phyloP scores from a whole-genome alignment of 805 yeast species.

The Saccharomyces mikatae region DNA sequence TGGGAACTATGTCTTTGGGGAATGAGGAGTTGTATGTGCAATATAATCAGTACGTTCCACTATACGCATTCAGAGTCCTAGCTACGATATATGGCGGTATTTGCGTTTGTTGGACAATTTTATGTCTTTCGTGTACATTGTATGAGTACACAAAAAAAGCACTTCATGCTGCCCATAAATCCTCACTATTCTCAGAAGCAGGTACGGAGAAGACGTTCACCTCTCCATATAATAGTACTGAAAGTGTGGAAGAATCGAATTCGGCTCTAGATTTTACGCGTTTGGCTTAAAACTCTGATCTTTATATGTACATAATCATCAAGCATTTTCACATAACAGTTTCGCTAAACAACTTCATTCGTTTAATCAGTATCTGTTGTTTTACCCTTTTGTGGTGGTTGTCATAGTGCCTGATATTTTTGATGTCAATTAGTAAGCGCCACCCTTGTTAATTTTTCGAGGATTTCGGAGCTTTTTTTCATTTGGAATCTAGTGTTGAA shows the following conservation, averaged over 20 bases:
- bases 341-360: neutral
- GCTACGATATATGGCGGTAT: slow-evolving; percentile 52
- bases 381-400: neutral
- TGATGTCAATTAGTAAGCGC: neutral
- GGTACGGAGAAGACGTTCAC: neutral
- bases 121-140: slow-evolving; percentile 30
- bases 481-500: neutral
- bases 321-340: neutral
- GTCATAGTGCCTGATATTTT: neutral
- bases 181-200: neutral
- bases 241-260: neutral
- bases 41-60: slow-evolving; percentile 31
- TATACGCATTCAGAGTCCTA: slow-evolving; percentile 53
- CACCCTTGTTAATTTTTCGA: neutral
- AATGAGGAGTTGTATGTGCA: slow-evolving; percentile 42
- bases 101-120: slow-evolving; percentile 39
- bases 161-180: neutral
- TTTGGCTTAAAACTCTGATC: neutral
- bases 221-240: neutral
- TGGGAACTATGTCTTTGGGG: slow-evolving; percentile 72
- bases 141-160: neutral
- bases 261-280: neutral
- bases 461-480: neutral
- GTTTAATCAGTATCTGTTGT: neutral
- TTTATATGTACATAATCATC: neutral